A percentile compares a stretch with the other conserved stretches of the same genome.
Conservation (phyloP, 1,139 yeast species). For the Hanseniaspora uvarum region DNA sequence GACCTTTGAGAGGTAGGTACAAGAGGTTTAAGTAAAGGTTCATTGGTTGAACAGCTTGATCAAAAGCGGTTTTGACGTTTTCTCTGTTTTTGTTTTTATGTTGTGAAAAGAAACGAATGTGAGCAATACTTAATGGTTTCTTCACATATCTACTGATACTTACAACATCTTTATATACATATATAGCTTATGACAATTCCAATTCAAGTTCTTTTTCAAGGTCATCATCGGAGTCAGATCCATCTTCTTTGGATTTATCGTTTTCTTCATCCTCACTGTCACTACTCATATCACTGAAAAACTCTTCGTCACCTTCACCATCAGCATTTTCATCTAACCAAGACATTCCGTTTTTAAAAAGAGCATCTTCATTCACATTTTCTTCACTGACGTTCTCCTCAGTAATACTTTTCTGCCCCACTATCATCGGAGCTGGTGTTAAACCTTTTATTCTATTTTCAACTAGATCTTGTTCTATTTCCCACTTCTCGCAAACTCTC, state of each 20-base stretch:
- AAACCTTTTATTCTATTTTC: conserved; percentile 20
- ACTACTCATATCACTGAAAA: conserved; percentile 27
- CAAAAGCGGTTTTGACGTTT: too few species aligned
- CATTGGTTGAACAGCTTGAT: too few species aligned
- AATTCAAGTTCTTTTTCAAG: conserved; percentile 35
- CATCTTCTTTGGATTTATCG: conserved; percentile 30
- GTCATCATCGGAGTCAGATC: conserved; percentile 30
- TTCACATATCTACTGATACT: neutral
- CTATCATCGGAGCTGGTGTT: conserved; percentile 12
- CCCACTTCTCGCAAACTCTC: conserved; percentile 23
- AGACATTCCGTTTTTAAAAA: conserved; percentile 21
- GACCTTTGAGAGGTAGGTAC: too few species aligned
- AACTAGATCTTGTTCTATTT: conserved; percentile 20
- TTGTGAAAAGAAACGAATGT: too few species aligned
- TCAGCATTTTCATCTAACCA: conserved; percentile 25
- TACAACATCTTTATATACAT: neutral
- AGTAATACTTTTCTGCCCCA: conserved; percentile 20
- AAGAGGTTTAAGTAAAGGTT: too few species aligned
- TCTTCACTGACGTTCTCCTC: conserved; percentile 22
- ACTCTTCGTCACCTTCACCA: conserved; percentile 29
- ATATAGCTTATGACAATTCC: conserved; percentile 24
- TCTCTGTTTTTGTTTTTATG: too few species aligned
- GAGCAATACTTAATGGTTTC: neutral
- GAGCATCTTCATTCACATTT: conserved; percentile 20
- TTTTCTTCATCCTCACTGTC: conserved; percentile 31